Conservation (phyloP, 768 basidiomycete genomes). For the Chalciporus chontae region DNA sequence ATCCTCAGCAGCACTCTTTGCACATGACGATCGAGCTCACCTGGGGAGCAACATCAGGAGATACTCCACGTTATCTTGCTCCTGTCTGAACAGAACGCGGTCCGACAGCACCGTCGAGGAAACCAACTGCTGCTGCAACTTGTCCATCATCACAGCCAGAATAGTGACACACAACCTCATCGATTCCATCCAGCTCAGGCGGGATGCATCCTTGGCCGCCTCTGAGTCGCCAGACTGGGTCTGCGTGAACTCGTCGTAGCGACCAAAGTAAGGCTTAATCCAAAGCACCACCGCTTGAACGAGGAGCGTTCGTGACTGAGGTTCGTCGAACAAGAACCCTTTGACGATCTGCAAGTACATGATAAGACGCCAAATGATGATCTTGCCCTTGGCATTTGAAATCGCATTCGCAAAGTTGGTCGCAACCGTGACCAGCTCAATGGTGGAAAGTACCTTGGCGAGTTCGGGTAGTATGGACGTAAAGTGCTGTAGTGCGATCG, state of each 20-base stretch:
- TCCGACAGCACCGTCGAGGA: slow-evolving; percentile 61
- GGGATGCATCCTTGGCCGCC: slow-evolving; percentile 61
- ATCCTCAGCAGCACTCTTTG: slow-evolving; percentile 3
- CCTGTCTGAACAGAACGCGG: slow-evolving; percentile 60
- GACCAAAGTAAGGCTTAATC: slow-evolving; percentile 94
- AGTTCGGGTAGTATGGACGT: slow-evolving; percentile 88
- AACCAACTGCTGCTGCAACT: slow-evolving; percentile 76
- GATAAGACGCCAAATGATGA: slow-evolving; percentile 89
- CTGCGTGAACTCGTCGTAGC: slow-evolving; percentile 78
- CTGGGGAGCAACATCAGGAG: slow-evolving; percentile 79
- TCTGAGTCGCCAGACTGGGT: slow-evolving; percentile 66
- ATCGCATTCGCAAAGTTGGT: slow-evolving; percentile 87
- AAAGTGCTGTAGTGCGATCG: slow-evolving; percentile 90
- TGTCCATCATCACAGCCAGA: slow-evolving; percentile 85
- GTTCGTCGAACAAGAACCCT: slow-evolving; percentile 81
- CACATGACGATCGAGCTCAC: slow-evolving; percentile 38
- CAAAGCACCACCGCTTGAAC: slow-evolving; percentile 88
- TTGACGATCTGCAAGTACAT: slow-evolving; percentile 92
- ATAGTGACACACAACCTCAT: slow-evolving; percentile 89
- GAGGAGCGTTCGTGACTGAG: slow-evolving; percentile 71
- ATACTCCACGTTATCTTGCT: slow-evolving; percentile 91
- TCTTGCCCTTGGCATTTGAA: slow-evolving; percentile 74
- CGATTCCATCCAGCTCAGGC: slow-evolving; percentile 85
- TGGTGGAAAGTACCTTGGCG: slow-evolving; percentile 70
- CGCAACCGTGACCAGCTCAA: slow-evolving; percentile 83